phyloP scores from a whole-genome alignment of 2,329 filamentous ascomycete species.

The Epichloe festucae region DNA sequence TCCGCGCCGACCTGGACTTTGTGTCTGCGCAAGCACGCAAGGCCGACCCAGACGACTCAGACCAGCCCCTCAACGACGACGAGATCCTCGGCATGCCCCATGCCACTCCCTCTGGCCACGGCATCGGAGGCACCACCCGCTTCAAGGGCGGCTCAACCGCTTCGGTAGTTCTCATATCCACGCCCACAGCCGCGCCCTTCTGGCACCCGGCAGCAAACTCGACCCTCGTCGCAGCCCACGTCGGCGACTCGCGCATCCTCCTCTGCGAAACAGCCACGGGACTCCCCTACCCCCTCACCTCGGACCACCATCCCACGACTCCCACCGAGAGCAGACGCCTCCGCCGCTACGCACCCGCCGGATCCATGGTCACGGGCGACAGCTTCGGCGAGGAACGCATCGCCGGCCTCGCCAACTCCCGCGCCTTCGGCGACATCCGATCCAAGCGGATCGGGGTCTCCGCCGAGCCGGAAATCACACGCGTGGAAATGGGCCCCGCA shows the following conservation, averaged over 20 bases:
- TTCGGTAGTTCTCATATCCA: conserved; percentile 80
- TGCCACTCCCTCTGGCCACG: conserved; percentile 39
- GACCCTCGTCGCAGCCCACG: conserved; percentile 76
- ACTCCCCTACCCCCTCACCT: conserved; percentile 73
- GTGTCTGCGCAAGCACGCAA: conserved; percentile 79
- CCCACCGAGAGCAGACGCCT: conserved; percentile 74
- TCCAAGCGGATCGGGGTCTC: conserved; percentile 89
- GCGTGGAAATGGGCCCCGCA: conserved; percentile 65
- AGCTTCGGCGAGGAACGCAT: conserved; percentile 97
- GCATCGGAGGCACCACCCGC: conserved; percentile 60
- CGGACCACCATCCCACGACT: conserved; percentile 83
- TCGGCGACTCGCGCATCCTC: conserved; percentile 84
- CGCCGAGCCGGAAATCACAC: conserved; percentile 79
- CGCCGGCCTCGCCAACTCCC: conserved; percentile 82
- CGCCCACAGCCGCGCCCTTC: conserved; percentile 80
- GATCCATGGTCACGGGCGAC: conserved; percentile 70
- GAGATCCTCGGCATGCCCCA: conserved; percentile 61
- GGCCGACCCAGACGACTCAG: conserved; percentile 59
- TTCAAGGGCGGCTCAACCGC: conserved; percentile 94
- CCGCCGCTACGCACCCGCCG: conserved; percentile 65
- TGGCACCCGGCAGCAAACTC: conserved; percentile 85
- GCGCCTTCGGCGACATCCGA: conserved; percentile 83
- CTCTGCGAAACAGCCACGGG: conserved; percentile 81
- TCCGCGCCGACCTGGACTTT: conserved; percentile 90
- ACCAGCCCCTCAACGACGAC: conserved; percentile 70